These are phyloP conservation scores for Cryptosporidium ryanae DNA, from an alignment of 169 alveolate species.

Conservation along the genomic window DNA sequence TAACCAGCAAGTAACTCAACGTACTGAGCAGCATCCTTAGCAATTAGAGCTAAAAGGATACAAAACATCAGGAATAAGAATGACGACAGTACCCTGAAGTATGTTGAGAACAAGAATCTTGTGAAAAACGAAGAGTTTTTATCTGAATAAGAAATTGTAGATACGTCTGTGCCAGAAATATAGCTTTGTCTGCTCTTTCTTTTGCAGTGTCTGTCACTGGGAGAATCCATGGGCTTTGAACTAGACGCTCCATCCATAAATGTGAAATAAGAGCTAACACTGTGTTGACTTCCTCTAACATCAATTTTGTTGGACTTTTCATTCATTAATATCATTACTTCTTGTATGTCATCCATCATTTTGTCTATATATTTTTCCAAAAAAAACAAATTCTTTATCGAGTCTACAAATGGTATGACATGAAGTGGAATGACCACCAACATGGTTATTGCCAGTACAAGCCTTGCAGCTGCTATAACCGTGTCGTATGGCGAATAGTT, in stretches of 20 bases:
- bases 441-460: constrained; percentile 59
- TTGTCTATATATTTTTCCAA: constrained; percentile 30
- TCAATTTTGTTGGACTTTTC: neutral
- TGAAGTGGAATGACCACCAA: constrained; percentile 69
- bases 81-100: constrained; percentile 21
- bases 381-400: constrained; percentile 21
- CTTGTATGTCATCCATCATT: constrained; percentile 49
- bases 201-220: neutral
- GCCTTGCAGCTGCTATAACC: constrained; percentile 50
- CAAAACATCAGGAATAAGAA: constrained; percentile 33
- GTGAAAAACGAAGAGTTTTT: too few species aligned
- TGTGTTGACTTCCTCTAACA: constrained; percentile 31
- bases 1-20: constrained; percentile 71
- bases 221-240: neutral
- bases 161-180: neutral
- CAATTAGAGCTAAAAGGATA: constrained; percentile 36
- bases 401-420: constrained; percentile 53
- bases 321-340: constrained; percentile 46
- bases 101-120: constrained; percentile 4
- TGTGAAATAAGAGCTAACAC: constrained; percentile 68
- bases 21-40: constrained; percentile 72
- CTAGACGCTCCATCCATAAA: constrained; percentile 6
- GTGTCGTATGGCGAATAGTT: constrained; percentile 68
- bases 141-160: neutral
- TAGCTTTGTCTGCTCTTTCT: neutral